Base-by-base conservation (phyloP, 352 stramenopile genomes). In the Pythium monospermum region DNA sequence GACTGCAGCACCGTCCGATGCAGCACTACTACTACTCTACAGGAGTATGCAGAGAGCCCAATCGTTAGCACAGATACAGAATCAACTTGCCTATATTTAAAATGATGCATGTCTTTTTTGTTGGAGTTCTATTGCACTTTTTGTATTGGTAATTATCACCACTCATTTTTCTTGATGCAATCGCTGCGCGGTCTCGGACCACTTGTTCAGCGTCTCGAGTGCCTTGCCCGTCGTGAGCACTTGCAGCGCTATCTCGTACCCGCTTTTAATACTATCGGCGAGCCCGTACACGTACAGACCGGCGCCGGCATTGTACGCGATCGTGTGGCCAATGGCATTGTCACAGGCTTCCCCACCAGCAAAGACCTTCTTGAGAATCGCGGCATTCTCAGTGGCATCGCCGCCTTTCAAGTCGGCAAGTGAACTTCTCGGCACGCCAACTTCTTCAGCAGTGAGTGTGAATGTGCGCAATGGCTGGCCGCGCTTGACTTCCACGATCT, bases 261-360 rank as follows among this genome's bases (percentile, higher is more conserved):
- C 87, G 35, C 64, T 77, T 66, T 96, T 91, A 46, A 97, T 87
- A 25, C 73, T 96, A 52, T 85, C 67, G 1, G 76, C 77, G n/a
- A 93, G 48, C 1, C 96, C 96, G 70, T 98, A 99, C 4, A 99
- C 95, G 65, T 99, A 99, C 52, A 98, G 84, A 13, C 94, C 96
- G 1, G 98, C 87, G 33, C 95, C 97, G 23, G 97, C 96, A 70
- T 99, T 99, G 59, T 99, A 96, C 2, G 96, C 94, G 59, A 99
- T 97, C 27, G 96, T 94, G 83, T 99, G 89, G 39, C 96, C 87
- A 44, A 99, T 91, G n/a, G 95, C 87, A 60, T 96, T 91, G 23
- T 93, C 95, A 50, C 73, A 80, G 28, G 95, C 76, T 6, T 76
- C 78, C n/a, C 95, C 95, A 16, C 94, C 85, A 10, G 46, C 31